A percentile compares a stretch with the other conserved stretches of the same genome.
Evolutionary conservation across 108 stramenopile genomes (phyloP).

Genomic region (Cyclotella kingstonii): DNA sequence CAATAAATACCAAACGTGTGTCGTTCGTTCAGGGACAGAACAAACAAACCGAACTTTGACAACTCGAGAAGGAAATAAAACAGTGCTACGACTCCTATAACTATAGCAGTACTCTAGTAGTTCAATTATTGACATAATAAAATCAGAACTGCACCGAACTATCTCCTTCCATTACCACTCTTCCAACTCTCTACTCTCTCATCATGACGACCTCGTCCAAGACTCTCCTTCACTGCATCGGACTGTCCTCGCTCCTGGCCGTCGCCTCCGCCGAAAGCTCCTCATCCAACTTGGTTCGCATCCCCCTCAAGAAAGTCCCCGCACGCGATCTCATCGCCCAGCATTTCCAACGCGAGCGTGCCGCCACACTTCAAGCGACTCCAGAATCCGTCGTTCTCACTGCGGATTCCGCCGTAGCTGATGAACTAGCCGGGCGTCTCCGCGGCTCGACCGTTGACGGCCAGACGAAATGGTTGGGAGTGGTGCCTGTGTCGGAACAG

Average conservation of each 20-base stretch:
- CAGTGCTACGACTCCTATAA: too few relatives aligned
- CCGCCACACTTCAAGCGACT: conserved; percentile 44
- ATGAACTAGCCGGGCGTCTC: background rate
- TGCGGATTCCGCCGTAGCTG: background rate
- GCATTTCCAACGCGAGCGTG: conserved; percentile 68
- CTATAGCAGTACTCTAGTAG: too few relatives aligned
- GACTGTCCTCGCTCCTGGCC: conserved; percentile 23
- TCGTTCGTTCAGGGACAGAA: too few relatives aligned
- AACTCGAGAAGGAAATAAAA: too few relatives aligned
- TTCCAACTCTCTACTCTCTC: background rate
- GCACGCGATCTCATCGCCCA: conserved; percentile 65
- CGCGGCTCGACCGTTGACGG: background rate
- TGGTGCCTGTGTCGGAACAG: background rate
- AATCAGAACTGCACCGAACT: too few relatives aligned
- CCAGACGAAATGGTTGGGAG: conserved; percentile 1
- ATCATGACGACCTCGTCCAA: background rate
- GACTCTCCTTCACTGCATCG: conserved; percentile 19
- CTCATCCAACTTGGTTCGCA: conserved; percentile 19
- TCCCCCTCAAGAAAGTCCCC: conserved; percentile 56
- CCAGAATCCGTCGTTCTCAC: conserved; percentile 1
- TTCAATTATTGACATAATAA: too few relatives aligned
- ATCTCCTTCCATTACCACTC: background rate
- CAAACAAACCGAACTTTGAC: too few relatives aligned
- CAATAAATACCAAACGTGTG: too few relatives aligned
- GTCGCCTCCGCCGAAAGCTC: conserved; percentile 2